Evolutionary conservation across 2,329 filamentous ascomycete genomes (phyloP), one percentile per base, ranked within the genome.

Genomic region (Stachybotrys elegans): DNA sequence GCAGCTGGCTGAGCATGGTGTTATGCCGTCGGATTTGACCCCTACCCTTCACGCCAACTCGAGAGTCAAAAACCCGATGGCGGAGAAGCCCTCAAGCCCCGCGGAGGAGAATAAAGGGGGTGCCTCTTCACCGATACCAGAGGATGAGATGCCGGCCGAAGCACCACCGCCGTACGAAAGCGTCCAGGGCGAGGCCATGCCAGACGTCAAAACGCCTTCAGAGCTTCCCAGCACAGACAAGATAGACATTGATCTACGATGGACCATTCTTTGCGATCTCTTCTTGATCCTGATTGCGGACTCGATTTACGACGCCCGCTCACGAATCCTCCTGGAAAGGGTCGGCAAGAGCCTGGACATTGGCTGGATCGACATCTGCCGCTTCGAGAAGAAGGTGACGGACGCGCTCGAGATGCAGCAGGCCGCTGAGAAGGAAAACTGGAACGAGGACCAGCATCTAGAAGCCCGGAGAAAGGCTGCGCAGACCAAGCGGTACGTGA

Each of bases 331-430:
- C 22, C 71, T 98, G 6, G 92, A 97, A 65, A 76, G 80, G 44
- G 89, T 97, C 1, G 93, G 86, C 27, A 76, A 80, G 42, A 84
- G 86, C 48, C 77, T 98, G 54, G 82, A 87, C 34, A 84, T 98
- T 7, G 78, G 84, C 12, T 95, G 88, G 89, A 73, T 94, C 43
- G 93, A 98, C 52, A 95, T 97, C 46, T 95, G 90, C 65, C 83
- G 89, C 31, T 98, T 98, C 58, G 93, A 98, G 68, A 97, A 96
- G 69, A 85, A 90, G 43, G 89, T 98, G 6, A 96, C 93, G 7
- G 93, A 98, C 65, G 90, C 93, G 1, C 72, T 98, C 19, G 93
- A 98, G 65, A 96, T 98, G 89, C 92, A 97, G 66, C 90, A 97
- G 64, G 83, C 87, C 38, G 88, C 89, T 6, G 86, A 90, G 50